Evolutionary conservation across 2,329 filamentous ascomycete genomes (phyloP).

Genomic region (Fusarium tricinctum): DNA sequence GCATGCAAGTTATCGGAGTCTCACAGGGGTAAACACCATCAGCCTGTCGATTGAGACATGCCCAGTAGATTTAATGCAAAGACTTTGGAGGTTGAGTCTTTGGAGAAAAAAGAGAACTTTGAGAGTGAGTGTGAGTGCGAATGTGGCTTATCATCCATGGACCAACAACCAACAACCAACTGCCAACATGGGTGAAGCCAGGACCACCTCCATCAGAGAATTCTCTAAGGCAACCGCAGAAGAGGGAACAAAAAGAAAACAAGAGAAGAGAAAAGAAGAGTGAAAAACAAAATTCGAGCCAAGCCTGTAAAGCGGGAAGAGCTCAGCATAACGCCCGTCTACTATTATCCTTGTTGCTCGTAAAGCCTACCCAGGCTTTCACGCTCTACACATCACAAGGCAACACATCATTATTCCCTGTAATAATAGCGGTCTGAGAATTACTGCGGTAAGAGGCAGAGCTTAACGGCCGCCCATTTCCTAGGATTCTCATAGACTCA

Average conservation of each 20-base stretch:
- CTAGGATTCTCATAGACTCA: not conserved
- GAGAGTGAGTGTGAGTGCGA: not conserved
- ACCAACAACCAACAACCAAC: not conserved
- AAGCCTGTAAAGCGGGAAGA: too few relatives aligned
- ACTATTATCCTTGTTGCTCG: not conserved
- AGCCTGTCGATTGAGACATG: not conserved
- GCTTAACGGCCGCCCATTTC: not conserved
- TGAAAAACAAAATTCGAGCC: too few relatives aligned
- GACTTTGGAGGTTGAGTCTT: too few relatives aligned
- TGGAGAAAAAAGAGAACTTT: slow-evolving; percentile 13
- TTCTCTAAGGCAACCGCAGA: not conserved
- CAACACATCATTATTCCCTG: not conserved
- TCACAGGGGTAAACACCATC: not conserved
- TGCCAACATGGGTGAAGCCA: not conserved
- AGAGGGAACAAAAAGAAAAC: not conserved
- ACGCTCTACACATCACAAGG: not conserved
- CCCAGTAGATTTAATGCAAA: not conserved
- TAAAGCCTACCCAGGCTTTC: not conserved
- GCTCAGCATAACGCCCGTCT: not conserved
- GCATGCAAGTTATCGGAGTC: not conserved
- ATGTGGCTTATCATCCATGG: not conserved
- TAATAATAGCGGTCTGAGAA: not conserved
- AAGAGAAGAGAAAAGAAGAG: not conserved
- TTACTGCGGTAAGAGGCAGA: too few relatives aligned
- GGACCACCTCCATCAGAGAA: not conserved